A percentile compares a stretch with the other conserved stretches of the same genome.
These are phyloP conservation scores for Golubevia pallescens DNA, from an alignment of 1,284 basidiomycete species.

Conservation along the genomic window DNA sequence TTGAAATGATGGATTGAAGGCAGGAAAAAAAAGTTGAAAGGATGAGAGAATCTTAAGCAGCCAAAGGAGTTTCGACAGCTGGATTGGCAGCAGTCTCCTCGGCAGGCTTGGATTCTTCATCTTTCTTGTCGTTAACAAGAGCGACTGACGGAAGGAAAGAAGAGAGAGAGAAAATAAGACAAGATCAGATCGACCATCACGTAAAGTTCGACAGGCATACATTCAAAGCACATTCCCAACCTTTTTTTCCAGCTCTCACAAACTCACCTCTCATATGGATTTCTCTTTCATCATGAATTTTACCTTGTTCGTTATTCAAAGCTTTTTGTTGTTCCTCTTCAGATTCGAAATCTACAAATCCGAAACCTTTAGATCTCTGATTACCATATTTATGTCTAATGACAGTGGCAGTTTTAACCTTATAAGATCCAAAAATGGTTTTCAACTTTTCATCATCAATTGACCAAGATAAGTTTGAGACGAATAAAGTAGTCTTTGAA, in stretches of 20 bases:
- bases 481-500: constrained; percentile 52
- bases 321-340: constrained; percentile 44
- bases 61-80: neutral
- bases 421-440: constrained; percentile 33
- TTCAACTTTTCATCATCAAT: constrained; percentile 46
- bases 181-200: neutral
- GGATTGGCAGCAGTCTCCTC: neutral
- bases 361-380: constrained; percentile 46
- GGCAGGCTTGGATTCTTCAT: neutral
- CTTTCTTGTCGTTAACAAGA: neutral
- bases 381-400: constrained; percentile 35
- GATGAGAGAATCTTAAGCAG: neutral
- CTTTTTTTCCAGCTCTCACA: neutral
- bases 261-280: constrained; percentile 30
- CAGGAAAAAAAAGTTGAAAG: neutral
- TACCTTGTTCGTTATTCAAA: constrained; percentile 31
- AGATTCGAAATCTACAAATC: constrained; percentile 45
- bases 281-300: constrained; percentile 35
- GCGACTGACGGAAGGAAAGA: neutral
- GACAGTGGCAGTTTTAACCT: constrained; percentile 43
- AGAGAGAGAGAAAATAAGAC: neutral
- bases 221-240: neutral
- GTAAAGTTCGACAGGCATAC: neutral
- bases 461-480: constrained; percentile 49
- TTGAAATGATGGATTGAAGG: too few species aligned